These are phyloP conservation scores for Xylariaceae sp. DNA, from an alignment of 2,329 filamentous ascomycete species.

Conservation along the genomic window DNA sequence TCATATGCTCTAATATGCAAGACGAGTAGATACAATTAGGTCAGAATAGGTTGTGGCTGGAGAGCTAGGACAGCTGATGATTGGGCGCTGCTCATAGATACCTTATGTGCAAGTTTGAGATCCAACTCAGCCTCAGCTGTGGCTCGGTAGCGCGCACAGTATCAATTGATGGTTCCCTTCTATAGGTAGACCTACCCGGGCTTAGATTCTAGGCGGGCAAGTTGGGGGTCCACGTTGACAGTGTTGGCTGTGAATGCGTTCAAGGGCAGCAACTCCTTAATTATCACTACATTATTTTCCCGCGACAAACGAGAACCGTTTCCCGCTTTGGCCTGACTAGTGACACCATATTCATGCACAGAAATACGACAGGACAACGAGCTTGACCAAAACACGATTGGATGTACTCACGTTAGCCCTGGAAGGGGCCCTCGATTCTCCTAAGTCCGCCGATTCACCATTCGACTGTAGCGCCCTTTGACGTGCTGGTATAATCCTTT, in stretches of 20 bases:
- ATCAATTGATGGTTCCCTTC: too few species aligned
- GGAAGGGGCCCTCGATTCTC: conserved; percentile 33
- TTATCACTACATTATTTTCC: conserved; percentile 7
- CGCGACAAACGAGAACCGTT: neutral
- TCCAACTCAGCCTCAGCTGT: conserved; percentile 15
- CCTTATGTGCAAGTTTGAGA: too few species aligned
- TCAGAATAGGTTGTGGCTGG: too few species aligned
- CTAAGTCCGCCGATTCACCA: conserved; percentile 23
- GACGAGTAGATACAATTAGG: too few species aligned
- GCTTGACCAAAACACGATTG: conserved; percentile 9
- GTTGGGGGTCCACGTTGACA: conserved; percentile 15
- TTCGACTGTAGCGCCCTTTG: conserved; percentile 6
- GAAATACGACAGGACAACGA: neutral
- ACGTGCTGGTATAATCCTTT: neutral
- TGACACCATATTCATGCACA: neutral
- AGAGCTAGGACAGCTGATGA: too few species aligned
- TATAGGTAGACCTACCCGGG: too few species aligned
- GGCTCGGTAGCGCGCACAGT: too few species aligned
- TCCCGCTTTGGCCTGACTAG: neutral
- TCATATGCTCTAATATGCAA: too few species aligned
- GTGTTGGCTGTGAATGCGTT: conserved; percentile 1
- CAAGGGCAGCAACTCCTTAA: neutral
- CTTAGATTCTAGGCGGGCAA: neutral
- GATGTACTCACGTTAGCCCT: conserved; percentile 37
- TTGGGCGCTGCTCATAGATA: too few species aligned